phyloP scores from a whole-genome alignment of 495 filamentous ascomycete genomes.

The Lasiosphaeris hirsuta region DNA sequence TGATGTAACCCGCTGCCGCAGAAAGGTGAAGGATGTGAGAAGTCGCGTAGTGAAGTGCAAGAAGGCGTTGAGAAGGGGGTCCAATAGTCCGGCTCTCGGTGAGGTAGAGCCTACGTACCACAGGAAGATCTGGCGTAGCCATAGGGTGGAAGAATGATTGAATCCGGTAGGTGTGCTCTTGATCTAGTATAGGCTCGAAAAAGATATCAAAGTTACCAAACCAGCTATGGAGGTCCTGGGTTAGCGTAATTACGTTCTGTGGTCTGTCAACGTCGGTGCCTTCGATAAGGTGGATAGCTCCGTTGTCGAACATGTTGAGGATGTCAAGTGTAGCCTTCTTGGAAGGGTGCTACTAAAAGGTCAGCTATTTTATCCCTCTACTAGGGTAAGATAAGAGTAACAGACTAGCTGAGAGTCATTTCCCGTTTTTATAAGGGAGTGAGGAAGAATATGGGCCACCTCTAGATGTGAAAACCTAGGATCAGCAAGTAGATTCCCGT shows the following conservation, averaged over 20 bases:
- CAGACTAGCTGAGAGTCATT: constrained; percentile 5
- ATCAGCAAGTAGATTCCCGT: constrained; percentile 18
- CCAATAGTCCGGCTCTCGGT: not conserved
- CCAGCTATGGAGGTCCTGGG: constrained; percentile 15
- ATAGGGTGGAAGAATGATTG: constrained; percentile 17
- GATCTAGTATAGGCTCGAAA: constrained; percentile 19
- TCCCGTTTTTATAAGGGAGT: constrained; percentile 22
- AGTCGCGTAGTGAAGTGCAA: constrained; percentile 1
- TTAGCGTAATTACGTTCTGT: constrained; percentile 27
- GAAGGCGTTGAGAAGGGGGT: constrained; percentile 1
- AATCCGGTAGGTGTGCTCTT: constrained; percentile 24
- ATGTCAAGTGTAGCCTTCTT: constrained; percentile 23
- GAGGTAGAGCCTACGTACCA: not conserved
- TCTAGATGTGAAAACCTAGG: constrained; percentile 20
- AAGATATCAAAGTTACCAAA: constrained; percentile 27
- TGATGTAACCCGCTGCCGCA: not conserved
- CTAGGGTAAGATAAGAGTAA: not conserved
- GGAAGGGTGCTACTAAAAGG: constrained; percentile 8
- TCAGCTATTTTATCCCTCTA: not conserved
- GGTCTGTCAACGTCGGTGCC: constrained; percentile 23
- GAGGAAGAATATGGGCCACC: constrained; percentile 29
- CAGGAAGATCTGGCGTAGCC: not conserved
- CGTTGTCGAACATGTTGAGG: constrained; percentile 28
- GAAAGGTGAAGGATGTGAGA: constrained; percentile 1
- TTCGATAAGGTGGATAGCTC: constrained; percentile 22